Evolutionary conservation across 1,139 yeast genomes (phyloP).

Genomic region (Suhomyces coccinellae): DNA sequence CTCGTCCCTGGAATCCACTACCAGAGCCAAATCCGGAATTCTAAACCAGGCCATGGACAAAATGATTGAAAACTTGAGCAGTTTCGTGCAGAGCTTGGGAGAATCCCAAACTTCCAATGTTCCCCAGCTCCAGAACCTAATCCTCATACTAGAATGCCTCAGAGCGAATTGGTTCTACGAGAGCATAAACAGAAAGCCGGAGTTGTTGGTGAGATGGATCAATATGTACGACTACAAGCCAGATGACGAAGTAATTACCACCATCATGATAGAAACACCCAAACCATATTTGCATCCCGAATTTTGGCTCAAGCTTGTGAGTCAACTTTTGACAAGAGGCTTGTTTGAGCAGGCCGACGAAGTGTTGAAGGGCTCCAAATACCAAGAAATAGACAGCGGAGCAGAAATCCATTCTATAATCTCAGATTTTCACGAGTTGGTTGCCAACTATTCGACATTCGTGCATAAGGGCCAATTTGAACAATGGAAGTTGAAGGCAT

Average conservation of each 20-base stretch:
- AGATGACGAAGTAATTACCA: constrained; percentile 45
- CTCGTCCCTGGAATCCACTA: constrained; percentile 10
- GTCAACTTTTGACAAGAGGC: constrained; percentile 64
- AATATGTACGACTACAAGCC: constrained; percentile 68
- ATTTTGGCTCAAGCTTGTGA: constrained; percentile 64
- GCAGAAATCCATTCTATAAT: constrained; percentile 40
- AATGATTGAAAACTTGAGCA: constrained; percentile 23
- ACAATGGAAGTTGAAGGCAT: constrained; percentile 52
- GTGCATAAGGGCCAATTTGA: constrained; percentile 45
- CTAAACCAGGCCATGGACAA: constrained; percentile 26
- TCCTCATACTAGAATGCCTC: constrained; percentile 57
- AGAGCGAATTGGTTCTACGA: constrained; percentile 52
- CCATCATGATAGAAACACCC: constrained; percentile 43
- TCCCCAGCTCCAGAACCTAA: constrained; percentile 35
- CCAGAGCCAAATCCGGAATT: constrained; percentile 13
- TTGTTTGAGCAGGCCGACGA: constrained; percentile 55
- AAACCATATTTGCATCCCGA: constrained; percentile 54
- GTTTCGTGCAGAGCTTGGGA: constrained; percentile 18
- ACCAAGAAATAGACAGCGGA: constrained; percentile 24
- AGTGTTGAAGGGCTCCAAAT: constrained; percentile 45
- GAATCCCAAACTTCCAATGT: constrained; percentile 17
- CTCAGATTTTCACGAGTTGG: constrained; percentile 44
- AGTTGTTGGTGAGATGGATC: constrained; percentile 57
- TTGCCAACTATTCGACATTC: constrained; percentile 44
- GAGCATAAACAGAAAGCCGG: constrained; percentile 45